phyloP scores from a whole-genome alignment of 345 rosid genomes.

The Balakata baccata region DNA sequence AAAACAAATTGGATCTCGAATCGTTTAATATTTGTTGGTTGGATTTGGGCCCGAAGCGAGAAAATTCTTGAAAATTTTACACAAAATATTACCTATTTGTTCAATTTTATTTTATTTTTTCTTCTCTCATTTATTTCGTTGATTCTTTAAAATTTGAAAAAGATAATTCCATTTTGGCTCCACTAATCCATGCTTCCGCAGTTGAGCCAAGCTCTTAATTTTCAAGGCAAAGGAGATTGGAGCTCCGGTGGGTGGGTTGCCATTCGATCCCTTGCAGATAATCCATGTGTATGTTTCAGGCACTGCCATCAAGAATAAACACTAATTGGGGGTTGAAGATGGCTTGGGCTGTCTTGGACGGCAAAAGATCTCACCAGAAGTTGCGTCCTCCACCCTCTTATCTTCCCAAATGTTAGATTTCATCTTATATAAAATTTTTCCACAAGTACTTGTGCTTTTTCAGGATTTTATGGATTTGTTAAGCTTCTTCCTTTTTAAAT shows the following conservation, averaged over 20 bases:
- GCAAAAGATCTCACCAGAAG: conserved; percentile 39
- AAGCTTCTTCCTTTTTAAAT: neutral
- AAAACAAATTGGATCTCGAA: too few species aligned
- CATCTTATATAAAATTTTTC: neutral
- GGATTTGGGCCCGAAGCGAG: too few species aligned
- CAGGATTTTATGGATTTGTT: neutral
- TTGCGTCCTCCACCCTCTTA: conserved; percentile 52
- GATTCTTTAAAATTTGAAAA: too few species aligned
- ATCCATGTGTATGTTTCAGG: conserved; percentile 57
- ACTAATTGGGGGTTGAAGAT: conserved; percentile 62
- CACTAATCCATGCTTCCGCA: too few species aligned
- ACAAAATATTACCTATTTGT: too few species aligned
- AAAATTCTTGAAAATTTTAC: too few species aligned
- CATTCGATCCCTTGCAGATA: conserved; percentile 46
- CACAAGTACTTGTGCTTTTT: neutral
- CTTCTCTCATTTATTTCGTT: too few species aligned
- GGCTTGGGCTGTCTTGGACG: conserved; percentile 54
- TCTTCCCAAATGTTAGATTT: conserved; percentile 45
- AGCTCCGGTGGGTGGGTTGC: conserved; percentile 65
- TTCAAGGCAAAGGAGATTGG: too few species aligned
- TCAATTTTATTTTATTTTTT: too few species aligned
- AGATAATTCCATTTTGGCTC: too few species aligned
- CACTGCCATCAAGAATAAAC: conserved; percentile 53
- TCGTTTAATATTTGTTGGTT: too few species aligned
- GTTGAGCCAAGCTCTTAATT: too few species aligned